Evolutionary conservation across 2,329 filamentous ascomycete genomes (phyloP).

Genomic region (Botryotinia convoluta): DNA sequence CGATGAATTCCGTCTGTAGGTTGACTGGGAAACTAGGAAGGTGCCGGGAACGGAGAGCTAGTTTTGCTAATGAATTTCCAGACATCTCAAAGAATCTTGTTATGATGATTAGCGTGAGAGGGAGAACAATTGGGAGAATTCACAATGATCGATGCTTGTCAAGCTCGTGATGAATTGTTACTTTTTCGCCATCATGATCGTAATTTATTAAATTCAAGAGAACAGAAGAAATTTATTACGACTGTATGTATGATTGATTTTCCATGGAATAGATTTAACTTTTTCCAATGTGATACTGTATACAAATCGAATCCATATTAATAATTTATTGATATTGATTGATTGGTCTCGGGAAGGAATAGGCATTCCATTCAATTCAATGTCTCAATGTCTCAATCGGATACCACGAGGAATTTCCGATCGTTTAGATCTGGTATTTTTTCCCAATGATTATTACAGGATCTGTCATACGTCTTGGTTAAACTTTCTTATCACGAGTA

Average conservation of each 20-base stretch:
- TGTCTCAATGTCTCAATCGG: constrained; percentile 1
- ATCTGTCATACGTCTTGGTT: background rate
- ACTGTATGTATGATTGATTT: background rate
- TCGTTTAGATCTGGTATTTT: background rate
- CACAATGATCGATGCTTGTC: background rate
- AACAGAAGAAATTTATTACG: background rate
- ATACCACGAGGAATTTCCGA: background rate
- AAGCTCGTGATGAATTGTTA: background rate
- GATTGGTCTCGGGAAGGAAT: constrained; percentile 5
- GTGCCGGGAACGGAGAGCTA: background rate
- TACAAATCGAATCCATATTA: background rate
- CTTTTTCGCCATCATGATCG: background rate
- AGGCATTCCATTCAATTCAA: background rate
- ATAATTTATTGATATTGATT: constrained; percentile 4
- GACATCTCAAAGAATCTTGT: background rate
- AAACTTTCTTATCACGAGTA: background rate
- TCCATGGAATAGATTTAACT: background rate
- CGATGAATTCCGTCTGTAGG: background rate
- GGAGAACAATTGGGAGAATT: background rate
- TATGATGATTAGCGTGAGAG: background rate
- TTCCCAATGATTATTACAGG: background rate
- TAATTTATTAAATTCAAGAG: background rate
- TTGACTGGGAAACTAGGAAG: background rate
- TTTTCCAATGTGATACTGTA: background rate
- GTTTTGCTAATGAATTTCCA: background rate